Percentiles rank a stretch among this genome's conserved stretches.
phyloP scores from a whole-genome alignment of 1,284 basidiomycete genomes.

The Paramarasmius palmivorus region DNA sequence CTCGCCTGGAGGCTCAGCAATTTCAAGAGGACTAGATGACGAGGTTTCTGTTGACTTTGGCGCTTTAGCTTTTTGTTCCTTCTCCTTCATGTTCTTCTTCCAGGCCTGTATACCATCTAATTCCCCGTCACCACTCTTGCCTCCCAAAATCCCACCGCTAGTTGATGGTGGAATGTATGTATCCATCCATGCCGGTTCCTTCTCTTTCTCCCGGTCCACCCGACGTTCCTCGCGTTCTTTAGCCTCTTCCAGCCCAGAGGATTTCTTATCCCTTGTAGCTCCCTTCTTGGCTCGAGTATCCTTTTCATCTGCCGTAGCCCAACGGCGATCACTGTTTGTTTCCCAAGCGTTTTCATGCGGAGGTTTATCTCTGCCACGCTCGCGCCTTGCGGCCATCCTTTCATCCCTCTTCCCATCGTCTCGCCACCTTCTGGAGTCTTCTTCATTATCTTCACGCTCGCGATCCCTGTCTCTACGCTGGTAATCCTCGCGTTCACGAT shows the following conservation, averaged over 20 bases:
- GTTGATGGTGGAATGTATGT: slow-evolving; percentile 70
- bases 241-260: slow-evolving; percentile 48
- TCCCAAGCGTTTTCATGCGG: slow-evolving; percentile 41
- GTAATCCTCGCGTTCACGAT: slow-evolving; percentile 36
- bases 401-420: slow-evolving; percentile 81
- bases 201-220: slow-evolving; percentile 66
- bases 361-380: slow-evolving; percentile 41
- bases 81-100: slow-evolving; percentile 87
- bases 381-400: slow-evolving; percentile 60
- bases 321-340: slow-evolving; percentile 48
- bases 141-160: slow-evolving; percentile 64
- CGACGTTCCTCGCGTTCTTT: slow-evolving; percentile 54
- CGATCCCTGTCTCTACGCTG: slow-evolving; percentile 39
- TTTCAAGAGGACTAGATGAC: neutral
- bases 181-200: slow-evolving; percentile 91
- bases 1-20: slow-evolving; percentile 33
- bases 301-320: slow-evolving; percentile 62
- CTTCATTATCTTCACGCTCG: slow-evolving; percentile 48
- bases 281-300: slow-evolving; percentile 60
- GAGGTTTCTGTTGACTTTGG: neutral
- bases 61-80: slow-evolving; percentile 45
- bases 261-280: slow-evolving; percentile 58
- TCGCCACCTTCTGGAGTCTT: slow-evolving; percentile 71
- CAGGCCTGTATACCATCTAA: slow-evolving; percentile 88
- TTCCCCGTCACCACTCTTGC: slow-evolving; percentile 59